Conservation (phyloP, 1,139 yeast genomes). For the Yamadazyma atlantica region DNA sequence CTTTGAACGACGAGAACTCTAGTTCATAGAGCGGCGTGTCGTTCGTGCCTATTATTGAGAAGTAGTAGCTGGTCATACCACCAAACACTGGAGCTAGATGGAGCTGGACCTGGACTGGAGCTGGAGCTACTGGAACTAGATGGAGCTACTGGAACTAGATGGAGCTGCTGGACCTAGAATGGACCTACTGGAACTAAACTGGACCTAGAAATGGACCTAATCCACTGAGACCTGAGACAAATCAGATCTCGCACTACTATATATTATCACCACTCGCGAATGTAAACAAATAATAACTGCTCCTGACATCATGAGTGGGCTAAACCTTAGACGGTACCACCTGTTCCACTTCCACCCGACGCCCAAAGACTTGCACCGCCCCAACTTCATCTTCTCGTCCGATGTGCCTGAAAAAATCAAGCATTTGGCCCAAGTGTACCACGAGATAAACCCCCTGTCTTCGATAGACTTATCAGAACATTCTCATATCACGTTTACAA, state of each 20-base stretch:
- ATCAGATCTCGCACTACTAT: too few relatives aligned
- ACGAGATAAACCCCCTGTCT: background rate
- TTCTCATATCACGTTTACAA: slow-evolving; percentile 19
- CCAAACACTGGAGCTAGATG: too few relatives aligned
- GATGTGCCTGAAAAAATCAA: slow-evolving; percentile 29
- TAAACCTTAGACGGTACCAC: slow-evolving; percentile 15
- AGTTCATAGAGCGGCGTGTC: slow-evolving; percentile 88
- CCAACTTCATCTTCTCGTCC: slow-evolving; percentile 42
- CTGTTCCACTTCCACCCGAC: slow-evolving; percentile 16
- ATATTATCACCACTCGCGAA: too few relatives aligned
- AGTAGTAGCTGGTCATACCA: slow-evolving; percentile 62
- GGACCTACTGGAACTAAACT: too few relatives aligned
- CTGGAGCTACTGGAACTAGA: too few relatives aligned
- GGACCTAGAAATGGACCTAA: too few relatives aligned
- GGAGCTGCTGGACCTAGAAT: too few relatives aligned
- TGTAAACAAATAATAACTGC: background rate
- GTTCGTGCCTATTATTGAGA: slow-evolving; percentile 83
- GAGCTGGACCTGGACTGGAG: too few relatives aligned
- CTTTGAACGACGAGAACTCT: slow-evolving; percentile 71
- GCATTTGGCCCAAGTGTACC: slow-evolving; percentile 6
- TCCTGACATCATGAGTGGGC: slow-evolving; percentile 1
- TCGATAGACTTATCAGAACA: slow-evolving; percentile 8
- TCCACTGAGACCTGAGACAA: too few relatives aligned
- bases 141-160: too few relatives aligned
- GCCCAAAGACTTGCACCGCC: slow-evolving; percentile 30